Conservation (phyloP, 2,329 filamentous ascomycete species). For the Botrytis hyacinthi region DNA sequence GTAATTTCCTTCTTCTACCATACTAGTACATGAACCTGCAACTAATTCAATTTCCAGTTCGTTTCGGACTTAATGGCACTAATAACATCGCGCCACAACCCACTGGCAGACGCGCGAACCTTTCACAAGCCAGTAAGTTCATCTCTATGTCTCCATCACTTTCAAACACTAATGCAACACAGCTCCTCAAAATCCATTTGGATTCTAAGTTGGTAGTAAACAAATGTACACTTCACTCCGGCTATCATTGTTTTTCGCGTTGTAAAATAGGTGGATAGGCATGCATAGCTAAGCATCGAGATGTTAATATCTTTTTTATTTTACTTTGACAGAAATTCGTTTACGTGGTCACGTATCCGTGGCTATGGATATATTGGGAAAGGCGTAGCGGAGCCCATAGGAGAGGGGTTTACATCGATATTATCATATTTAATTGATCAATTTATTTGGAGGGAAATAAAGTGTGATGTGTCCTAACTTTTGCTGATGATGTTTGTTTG, state of each 20-base stretch:
- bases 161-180: conserved; percentile 25
- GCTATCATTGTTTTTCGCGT: conserved; percentile 27
- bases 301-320: conserved; percentile 30
- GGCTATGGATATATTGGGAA: neutral
- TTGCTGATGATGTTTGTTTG: neutral
- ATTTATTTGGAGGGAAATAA: neutral
- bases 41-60: conserved; percentile 47
- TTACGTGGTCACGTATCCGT: conserved; percentile 5
- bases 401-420: conserved; percentile 6
- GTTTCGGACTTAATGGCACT: conserved; percentile 74
- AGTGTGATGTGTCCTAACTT: neutral
- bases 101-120: conserved; percentile 85
- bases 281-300: conserved; percentile 32
- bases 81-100: conserved; percentile 82
- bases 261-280: conserved; percentile 35
- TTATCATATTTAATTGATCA: conserved; percentile 21
- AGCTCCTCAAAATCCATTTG: conserved; percentile 71
- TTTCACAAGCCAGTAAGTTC: conserved; percentile 88
- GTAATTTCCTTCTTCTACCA: conserved; percentile 1
- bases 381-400: neutral
- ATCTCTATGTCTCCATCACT: conserved; percentile 10
- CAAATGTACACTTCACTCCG: conserved; percentile 30
- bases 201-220: conserved; percentile 50
- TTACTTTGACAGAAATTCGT: neutral
- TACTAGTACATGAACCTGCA: neutral